Base-by-base conservation (phyloP, 768 basidiomycete genomes). In the Suillus spraguei region DNA sequence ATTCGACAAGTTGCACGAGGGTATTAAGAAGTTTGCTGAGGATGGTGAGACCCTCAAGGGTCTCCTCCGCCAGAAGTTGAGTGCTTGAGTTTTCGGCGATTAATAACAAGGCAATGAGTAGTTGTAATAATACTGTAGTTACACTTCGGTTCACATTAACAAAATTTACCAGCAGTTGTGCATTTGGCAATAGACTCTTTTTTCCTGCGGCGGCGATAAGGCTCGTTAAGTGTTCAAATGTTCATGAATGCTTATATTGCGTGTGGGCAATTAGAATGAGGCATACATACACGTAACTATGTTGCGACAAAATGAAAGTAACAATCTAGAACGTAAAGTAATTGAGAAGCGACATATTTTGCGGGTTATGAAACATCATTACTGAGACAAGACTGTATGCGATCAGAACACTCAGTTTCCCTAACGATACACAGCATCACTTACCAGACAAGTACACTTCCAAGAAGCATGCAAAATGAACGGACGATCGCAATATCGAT, bases 1-100 rank as follows among this genome's bases (percentile, higher is more conserved):
- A n/a, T 97, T 95, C 74, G 97, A 98, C 78, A 98, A 99, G 83
- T 84, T 98, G 61, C 94, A 97, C 77, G 94, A 98, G 81, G 97
- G 97, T 71, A 97, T 99, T 83, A 89, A 88, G 82, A 97, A 97
- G 80, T 99, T 99, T 74, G 96, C 95, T 59, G 95, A 92, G 81
- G 97, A 99, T 72, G 95, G 94, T 63, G 85, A 88, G 74, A 87
- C 92, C 4, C 88, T 99, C 80, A 97, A 97, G 85, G 77, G 79
- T 14, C 75, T 93, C 67, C 82, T 99, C 76, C 87, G 83, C 77
- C 67, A 87, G 79, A 92, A 90, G 77, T 73, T 93, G 52, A 2
- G 56, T 16, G 74, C 69, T 35, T 75, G 62, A 58, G 36, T 56
- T 16, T 39, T 5, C 16, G 14, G 16, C 16, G 22, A 39, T 39